Evolutionary conservation across 2,329 filamentous ascomycete species (phyloP).

Genomic region (Arthrobotrys conoides): DNA sequence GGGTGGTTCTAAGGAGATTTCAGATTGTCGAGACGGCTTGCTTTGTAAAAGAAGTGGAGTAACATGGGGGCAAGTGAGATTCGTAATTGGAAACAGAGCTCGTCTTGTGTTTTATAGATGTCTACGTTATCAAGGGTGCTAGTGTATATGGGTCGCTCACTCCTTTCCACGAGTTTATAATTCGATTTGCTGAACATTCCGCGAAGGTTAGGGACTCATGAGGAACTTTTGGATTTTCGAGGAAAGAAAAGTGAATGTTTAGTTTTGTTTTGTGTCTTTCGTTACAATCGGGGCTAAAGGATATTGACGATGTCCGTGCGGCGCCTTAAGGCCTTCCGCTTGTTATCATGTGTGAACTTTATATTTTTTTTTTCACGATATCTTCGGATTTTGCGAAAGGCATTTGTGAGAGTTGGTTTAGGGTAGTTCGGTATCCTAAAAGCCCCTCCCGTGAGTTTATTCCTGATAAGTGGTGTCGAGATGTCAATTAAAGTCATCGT

Average conservation of each 20-base stretch:
- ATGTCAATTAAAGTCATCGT: background rate
- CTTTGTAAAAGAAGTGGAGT: conserved; percentile 27
- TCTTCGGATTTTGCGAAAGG: conserved; percentile 26
- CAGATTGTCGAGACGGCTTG: conserved; percentile 48
- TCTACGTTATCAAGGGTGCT: conserved; percentile 7
- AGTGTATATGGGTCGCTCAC: conserved; percentile 7
- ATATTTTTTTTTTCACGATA: conserved; percentile 28
- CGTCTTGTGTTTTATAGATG: conserved; percentile 36
- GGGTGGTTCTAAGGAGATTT: conserved; percentile 38
- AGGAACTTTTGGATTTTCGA: conserved; percentile 1
- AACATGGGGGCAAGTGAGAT: conserved; percentile 6
- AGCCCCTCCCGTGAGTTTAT: conserved; percentile 48
- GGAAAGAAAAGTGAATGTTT: conserved; percentile 9
- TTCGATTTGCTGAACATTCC: conserved; percentile 29
- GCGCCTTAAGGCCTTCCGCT: conserved; percentile 17
- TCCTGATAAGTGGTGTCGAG: conserved; percentile 29
- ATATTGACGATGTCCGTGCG: conserved; percentile 42
- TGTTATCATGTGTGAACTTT: conserved; percentile 54
- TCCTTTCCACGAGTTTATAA: conserved; percentile 27
- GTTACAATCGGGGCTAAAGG: conserved; percentile 22
- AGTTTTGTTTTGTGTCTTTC: conserved; percentile 3
- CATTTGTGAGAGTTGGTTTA: conserved; percentile 8
- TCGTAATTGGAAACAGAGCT: conserved; percentile 37
- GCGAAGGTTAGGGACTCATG: conserved; percentile 21
- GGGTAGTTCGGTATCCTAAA: conserved; percentile 10